Conservation (phyloP, 2,329 filamentous ascomycete genomes). For the Diaporthe longicolla region DNA sequence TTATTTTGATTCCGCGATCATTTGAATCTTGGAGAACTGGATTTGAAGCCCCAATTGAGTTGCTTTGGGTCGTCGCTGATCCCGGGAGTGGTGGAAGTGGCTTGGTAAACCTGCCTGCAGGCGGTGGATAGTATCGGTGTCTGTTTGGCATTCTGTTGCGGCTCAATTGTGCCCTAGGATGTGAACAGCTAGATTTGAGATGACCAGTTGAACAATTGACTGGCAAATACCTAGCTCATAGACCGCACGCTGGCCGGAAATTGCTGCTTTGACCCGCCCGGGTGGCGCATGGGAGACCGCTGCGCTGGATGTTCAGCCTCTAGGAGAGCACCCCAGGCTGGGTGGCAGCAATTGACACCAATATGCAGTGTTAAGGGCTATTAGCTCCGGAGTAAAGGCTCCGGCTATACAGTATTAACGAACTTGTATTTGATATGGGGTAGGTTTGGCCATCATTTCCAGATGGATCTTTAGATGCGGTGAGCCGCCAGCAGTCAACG, state of each 20-base stretch:
- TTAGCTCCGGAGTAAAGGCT: background rate
- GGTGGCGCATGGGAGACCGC: too few species aligned
- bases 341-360: background rate
- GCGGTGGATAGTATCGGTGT: background rate
- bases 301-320: background rate
- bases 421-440: background rate
- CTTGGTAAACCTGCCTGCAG: background rate
- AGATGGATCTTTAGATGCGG: background rate
- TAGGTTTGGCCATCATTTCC: background rate
- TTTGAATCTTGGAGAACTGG: accelerated
- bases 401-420: background rate
- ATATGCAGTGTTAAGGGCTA: too few species aligned
- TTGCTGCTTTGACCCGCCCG: too few species aligned
- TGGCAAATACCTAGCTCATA: background rate
- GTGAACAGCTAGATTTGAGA: background rate
- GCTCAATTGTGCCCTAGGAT: background rate
- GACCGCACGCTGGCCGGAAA: background rate
- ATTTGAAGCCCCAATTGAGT: background rate
- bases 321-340: background rate
- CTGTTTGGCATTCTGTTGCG: background rate
- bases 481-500: background rate
- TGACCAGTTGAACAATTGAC: background rate
- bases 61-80: background rate
- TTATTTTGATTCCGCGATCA: too few species aligned
- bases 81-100: background rate